Base-by-base conservation (phyloP, 2,329 filamentous ascomycete species). In the Arthrobotrys sphaeroides region DNA sequence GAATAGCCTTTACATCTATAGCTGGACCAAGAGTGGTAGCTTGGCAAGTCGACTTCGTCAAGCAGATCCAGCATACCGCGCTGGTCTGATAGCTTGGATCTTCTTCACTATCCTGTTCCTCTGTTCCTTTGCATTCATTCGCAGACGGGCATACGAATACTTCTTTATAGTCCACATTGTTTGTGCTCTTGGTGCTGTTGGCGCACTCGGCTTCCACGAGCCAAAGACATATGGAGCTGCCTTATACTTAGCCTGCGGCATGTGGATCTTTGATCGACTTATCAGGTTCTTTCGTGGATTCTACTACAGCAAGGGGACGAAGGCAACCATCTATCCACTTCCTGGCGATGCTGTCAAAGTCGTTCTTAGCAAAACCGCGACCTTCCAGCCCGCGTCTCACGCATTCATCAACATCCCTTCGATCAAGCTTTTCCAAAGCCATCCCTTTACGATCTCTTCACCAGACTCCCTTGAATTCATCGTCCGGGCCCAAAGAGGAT, bases 351-450 rank as follows among this genome's bases (percentile, higher is more conserved):
- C 84, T 55, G 88, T 87, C 16, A 85, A 86, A 38, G 84, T 89
- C n/a, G 83, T 84, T 0, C 81, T 89, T 31, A 86, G 87, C 80
- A 83, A 85, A 1, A 85, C 85, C 0, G 77, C 78, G 16, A 73
- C 83, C 0, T 81, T 82, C 1, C 80, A 82, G 1, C 84, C 88
- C 0, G 88, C 88, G 1, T 86, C 87, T 75, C 89, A 91, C 79
- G 88, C 87, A 78, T 90, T 89, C 78, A 81, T 90, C 28, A 90
- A 88, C 87, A 85, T 90, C 5, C 89, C 89, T 0, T 82, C 82
- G 3, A 84, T 90, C 53, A 85, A 88, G 7, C 78, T 83, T 1
- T 82, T 86, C 16, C 87, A 90, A 81, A 88, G 86, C 1, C 89
- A 91, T 76, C 88, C 88, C 0, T 90, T 90, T 78, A 90, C 88